Base-by-base conservation (phyloP, 768 basidiomycete species). In the Leucocoprinus leucothites region DNA sequence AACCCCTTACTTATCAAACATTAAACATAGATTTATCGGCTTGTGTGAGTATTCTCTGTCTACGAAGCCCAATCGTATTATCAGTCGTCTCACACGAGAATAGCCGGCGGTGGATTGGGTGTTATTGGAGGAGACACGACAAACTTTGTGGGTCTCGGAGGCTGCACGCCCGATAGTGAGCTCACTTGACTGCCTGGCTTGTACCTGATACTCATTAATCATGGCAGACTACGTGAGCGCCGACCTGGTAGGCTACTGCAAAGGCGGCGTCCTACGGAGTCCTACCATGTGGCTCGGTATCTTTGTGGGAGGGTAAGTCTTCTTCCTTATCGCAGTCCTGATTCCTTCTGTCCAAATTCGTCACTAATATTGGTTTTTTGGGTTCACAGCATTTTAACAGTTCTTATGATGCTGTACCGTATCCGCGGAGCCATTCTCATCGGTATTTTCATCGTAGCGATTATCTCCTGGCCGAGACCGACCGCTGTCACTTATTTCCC, bases 201-300 rank as follows among this genome's bases (percentile, higher is more conserved):
- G n/a, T 24, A n/a, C 41, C 3, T 36, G 18, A 26, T 25, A 2
- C 44, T 48, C 21, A 28, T 9, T 1, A 8, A 14, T 11, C n/a
- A n/a, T n/a, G n/a, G n/a, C n/a, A 77, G 77, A 88, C 63, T 81
- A 75, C 63, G 31, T 77, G 48, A 67, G 67, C 47, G 57, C 65
- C 0, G 66, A 70, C 45, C 70, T 91, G 25, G 75, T 82, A 3
- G 63, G 77, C 49, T 91, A 81, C 70, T 94, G 92, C 60, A 72
- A 70, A 2, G 66, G 73, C 13, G 82, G 80, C 38, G 85, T 90
- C 3, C 71, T 94, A 24, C 84, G 80, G 36, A 85, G 72, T 58
- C 89, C 91, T 1, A 89, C 86, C 9, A 84, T 90, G 74, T 94
- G 92, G 92, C 71, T 94, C n/a, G 92, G 92, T 34, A 81, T 94